Base-by-base conservation (phyloP, 2,329 filamentous ascomycete species). In the Colletotrichum theobromicola region DNA sequence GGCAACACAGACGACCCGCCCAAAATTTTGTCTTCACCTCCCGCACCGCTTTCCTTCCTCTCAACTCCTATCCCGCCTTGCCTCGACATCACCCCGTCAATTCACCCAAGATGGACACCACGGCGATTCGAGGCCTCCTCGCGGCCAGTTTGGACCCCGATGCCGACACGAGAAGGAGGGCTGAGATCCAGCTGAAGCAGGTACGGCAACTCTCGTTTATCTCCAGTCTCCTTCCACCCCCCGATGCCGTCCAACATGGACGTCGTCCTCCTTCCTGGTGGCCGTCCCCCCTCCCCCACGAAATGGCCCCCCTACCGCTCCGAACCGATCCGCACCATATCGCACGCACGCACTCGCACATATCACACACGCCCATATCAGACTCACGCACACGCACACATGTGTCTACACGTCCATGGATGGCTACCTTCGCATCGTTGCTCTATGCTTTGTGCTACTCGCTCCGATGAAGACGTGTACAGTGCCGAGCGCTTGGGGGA, bases 131-230 rank as follows among this genome's bases (percentile, higher is more conserved):
- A 87, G 92, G 90, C 88, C 93, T 94, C 87, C 93, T 96, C 82
- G 90, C 92, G 83, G 92, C 93, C 82, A 95, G 93, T 79, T 91
- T 96, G 84, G 92, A 93, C 82, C 85, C 92, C 79, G 93, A 95
- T 85, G 90, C 93, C 81, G 93, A 95, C 82, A 91, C 91, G 83
- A 91, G 94, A 85, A 91, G 93, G 82, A 90, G 92, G 84, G 94
- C 94, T 83, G 94, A 97, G 88, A 86, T 93, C 79, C 93, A 96
- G 85, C 89, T 97, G 80, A 96, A 95, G 89, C 90, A 93, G 88
- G 94, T 96, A 88, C 83, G 92, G 81, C 78, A 60, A 67, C 28
- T 28, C 42, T 46, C 42, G 34, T 67, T 74, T 32, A 55, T 72
- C 71, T 74, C 34, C 42, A 46, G 42, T 63, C 64, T 60, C 46